These are phyloP conservation scores for Phytophthora sp. DNA, from an alignment of 352 stramenopile species.

Conservation along the genomic window DNA sequence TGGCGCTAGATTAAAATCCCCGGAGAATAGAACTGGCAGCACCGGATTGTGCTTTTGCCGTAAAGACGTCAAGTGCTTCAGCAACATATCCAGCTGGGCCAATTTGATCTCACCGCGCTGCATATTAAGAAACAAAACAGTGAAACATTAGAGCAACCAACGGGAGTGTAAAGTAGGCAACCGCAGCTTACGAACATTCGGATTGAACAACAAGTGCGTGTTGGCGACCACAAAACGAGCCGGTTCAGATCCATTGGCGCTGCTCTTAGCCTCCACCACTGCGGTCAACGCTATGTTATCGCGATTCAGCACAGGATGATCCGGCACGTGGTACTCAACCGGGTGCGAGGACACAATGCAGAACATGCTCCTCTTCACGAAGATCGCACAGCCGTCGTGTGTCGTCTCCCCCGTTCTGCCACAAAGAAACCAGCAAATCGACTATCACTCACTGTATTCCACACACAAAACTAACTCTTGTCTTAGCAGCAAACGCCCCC, in stretches of 20 bases:
- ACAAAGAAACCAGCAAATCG: conserved; percentile 7
- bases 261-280: conserved; percentile 44
- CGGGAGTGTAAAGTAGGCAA: neutral
- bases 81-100: conserved; percentile 59
- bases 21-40: conserved; percentile 59
- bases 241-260: conserved; percentile 5
- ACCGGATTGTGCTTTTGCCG: conserved; percentile 16
- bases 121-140: neutral
- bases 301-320: conserved; percentile 54
- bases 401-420: conserved; percentile 63
- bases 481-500: conserved; percentile 7
- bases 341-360: conserved; percentile 48
- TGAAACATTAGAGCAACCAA: conserved; percentile 3
- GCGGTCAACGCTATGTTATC: conserved; percentile 65
- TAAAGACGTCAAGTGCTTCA: conserved; percentile 42
- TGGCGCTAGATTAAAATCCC: conserved; percentile 73
- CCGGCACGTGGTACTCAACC: conserved; percentile 55
- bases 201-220: conserved; percentile 79
- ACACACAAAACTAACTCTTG: neutral
- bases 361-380: conserved; percentile 55
- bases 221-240: conserved; percentile 63
- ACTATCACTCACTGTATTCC: neutral
- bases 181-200: conserved; percentile 42
- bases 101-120: conserved; percentile 76
- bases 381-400: conserved; percentile 72